phyloP scores from a whole-genome alignment of 2,329 filamentous ascomycete species.

The Pochonia chlamydosporia region DNA sequence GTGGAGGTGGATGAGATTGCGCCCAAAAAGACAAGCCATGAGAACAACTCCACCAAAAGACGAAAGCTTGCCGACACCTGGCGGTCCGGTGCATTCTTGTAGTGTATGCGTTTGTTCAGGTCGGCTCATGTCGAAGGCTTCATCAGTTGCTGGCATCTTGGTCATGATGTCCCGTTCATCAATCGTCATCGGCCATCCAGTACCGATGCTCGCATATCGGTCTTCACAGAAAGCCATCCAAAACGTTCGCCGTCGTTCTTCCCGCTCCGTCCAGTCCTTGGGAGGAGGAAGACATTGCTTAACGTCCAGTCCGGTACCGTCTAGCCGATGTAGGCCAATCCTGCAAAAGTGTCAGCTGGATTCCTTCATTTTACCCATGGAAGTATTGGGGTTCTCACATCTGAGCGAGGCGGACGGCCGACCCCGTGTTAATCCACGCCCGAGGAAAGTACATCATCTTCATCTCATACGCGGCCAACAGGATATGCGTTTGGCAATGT shows the following conservation, averaged over 20 bases:
- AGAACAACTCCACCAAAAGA: constrained; percentile 75
- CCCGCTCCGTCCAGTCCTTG: constrained; percentile 88
- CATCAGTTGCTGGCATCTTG: constrained; percentile 76
- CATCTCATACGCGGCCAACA: constrained; percentile 84
- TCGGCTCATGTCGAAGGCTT: constrained; percentile 75
- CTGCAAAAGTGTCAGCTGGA: constrained; percentile 41
- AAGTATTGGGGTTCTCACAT: constrained; percentile 51
- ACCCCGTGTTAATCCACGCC: constrained; percentile 88
- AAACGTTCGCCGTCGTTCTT: constrained; percentile 87
- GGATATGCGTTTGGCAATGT: constrained; percentile 77
- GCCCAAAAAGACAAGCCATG: constrained; percentile 84
- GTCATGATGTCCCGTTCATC: constrained; percentile 90
- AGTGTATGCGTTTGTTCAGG: constrained; percentile 68
- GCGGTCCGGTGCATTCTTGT: constrained; percentile 60
- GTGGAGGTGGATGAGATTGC: constrained; percentile 86
- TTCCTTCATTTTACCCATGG: background rate
- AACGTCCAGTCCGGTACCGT: constrained; percentile 77
- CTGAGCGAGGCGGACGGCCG: constrained; percentile 72
- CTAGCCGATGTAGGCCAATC: constrained; percentile 86
- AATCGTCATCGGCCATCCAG: constrained; percentile 92
- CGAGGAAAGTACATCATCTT: constrained; percentile 96
- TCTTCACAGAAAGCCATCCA: constrained; percentile 93
- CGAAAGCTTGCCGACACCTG: constrained; percentile 69
- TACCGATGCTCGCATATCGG: constrained; percentile 90
- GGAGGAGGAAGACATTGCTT: constrained; percentile 86